Conservation (phyloP, 768 basidiomycete genomes). For the Mrakia blollopis region DNA sequence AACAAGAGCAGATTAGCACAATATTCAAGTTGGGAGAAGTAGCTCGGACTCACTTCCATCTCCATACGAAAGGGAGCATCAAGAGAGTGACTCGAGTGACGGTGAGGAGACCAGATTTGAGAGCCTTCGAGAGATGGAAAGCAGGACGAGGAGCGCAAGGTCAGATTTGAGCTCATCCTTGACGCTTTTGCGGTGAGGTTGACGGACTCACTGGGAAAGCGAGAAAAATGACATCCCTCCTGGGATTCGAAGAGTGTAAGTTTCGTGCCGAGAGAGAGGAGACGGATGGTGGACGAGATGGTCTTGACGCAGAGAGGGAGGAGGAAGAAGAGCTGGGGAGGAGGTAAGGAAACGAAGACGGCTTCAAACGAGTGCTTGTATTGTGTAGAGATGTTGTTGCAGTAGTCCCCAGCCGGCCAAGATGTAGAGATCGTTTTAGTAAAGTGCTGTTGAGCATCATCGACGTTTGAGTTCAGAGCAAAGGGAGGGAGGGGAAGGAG, state of each 20-base stretch:
- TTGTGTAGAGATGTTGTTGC: too few species aligned
- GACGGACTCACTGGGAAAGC: conserved; percentile 44
- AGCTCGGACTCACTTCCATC: conserved; percentile 36
- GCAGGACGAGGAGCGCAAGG: background rate
- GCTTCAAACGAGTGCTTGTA: too few species aligned
- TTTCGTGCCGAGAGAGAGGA: background rate
- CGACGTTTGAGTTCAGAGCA: too few species aligned
- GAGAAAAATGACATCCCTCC: conserved; percentile 48
- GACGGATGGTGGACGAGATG: background rate
- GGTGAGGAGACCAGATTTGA: conserved; percentile 47
- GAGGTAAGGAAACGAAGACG: too few species aligned
- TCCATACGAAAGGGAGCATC: conserved; percentile 44
- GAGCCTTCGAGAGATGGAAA: conserved; percentile 35
- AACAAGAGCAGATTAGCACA: background rate
- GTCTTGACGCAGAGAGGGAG: background rate
- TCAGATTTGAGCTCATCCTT: background rate
- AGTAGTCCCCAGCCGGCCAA: too few species aligned
- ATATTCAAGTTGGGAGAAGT: background rate
- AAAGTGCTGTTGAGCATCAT: too few species aligned
- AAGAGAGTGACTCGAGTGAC: conserved; percentile 44
- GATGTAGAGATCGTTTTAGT: too few species aligned
- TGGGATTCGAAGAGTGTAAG: conserved; percentile 43
- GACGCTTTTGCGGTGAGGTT: too few species aligned
- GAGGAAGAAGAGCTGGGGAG: too few species aligned
- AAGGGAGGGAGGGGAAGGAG: too few species aligned